phyloP scores from a whole-genome alignment of 208 protist genomes.

The Trypanosoma cruzi region DNA sequence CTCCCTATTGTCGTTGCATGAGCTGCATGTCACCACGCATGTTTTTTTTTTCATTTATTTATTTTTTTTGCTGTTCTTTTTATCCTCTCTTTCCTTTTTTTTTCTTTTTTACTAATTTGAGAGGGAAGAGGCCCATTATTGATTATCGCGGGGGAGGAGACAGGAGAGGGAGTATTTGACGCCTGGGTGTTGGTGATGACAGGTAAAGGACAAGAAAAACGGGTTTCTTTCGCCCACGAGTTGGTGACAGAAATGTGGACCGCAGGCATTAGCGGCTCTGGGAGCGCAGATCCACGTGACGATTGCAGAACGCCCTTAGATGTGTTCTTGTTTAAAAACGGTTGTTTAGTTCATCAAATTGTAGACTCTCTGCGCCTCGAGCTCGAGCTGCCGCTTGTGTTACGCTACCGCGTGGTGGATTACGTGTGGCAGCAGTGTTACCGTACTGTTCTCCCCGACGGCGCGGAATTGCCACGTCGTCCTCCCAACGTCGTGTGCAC shows the following conservation, averaged over 20 bases:
- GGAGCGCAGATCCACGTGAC: background rate
- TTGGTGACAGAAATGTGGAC: slow-evolving; percentile 23
- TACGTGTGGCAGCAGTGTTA: slow-evolving; percentile 26
- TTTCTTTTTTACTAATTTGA: background rate
- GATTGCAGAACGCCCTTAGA: background rate
- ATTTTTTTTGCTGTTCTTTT: background rate
- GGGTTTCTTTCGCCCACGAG: slow-evolving; percentile 18
- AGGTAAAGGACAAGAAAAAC: slow-evolving; percentile 1
- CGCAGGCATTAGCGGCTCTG: background rate
- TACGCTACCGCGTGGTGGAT: slow-evolving; percentile 20
- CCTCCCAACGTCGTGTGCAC: slow-evolving; percentile 5
- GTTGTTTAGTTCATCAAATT: slow-evolving; percentile 1
- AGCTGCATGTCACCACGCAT: background rate
- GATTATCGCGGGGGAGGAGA: background rate
- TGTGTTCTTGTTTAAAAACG: background rate
- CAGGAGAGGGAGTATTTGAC: background rate
- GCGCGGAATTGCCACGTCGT: background rate
- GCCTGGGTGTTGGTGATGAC: background rate
- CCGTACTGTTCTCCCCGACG: background rate
- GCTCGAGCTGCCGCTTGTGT: slow-evolving; percentile 23
- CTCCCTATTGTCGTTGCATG: too few species aligned
- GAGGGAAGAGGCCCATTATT: background rate
- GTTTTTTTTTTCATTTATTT: background rate
- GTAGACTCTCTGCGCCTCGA: slow-evolving; percentile 26
- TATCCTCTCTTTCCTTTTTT: slow-evolving; percentile 2